Evolutionary conservation across 768 basidiomycete species (phyloP), one percentile per base, ranked within the genome.

Genomic region (Collybia nuda): DNA sequence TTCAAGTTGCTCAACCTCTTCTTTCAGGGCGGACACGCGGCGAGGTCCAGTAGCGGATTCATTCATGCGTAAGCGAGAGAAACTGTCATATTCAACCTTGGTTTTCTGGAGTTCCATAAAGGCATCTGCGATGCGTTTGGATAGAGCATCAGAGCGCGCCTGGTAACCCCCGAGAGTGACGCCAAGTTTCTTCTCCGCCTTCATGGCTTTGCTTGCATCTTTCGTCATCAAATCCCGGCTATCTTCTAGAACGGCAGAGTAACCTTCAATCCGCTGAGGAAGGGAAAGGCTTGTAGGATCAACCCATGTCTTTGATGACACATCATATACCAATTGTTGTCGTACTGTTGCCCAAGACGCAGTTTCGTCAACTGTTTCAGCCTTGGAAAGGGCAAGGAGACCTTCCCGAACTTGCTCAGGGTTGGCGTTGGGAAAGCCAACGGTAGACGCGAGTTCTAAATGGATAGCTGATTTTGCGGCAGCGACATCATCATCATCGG

Each of bases 81-180:
- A 98, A 63, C 88, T 90, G 56, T 90, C 86, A 56, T 86, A 72
- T 38, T 96, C 93, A 24, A 87, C 56, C 60, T 87, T 74, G 17
- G 76, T 76, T 61, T 75, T 76, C 49, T 85, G 79, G 24, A 94
- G 74, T 57, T 87, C 87, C 28, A 81, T 82, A 64, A 91, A 92
- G 1, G 84, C 80, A 23, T 82, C 80, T 2, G 71, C 74, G 40
- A 91, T 63, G 1, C 85, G 83, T 65, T 80, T 83, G 14, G 77
- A 67, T 2, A 94, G 75, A 36, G 81, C 79, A 60, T 77, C 77
- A 23, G 84, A 84, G 8, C 95, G 83, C 35, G 80, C 78, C 62
- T 90, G 82, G 66, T 98, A 98, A 7, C 97, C 97, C n/a, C 94
- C 94, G 2, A 98, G 81, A 12, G 81, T 80, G 50, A 93, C 82